These are phyloP conservation scores for Monosporascus sp. DNA, from an alignment of 2,329 filamentous ascomycete species.

Conservation along the genomic window DNA sequence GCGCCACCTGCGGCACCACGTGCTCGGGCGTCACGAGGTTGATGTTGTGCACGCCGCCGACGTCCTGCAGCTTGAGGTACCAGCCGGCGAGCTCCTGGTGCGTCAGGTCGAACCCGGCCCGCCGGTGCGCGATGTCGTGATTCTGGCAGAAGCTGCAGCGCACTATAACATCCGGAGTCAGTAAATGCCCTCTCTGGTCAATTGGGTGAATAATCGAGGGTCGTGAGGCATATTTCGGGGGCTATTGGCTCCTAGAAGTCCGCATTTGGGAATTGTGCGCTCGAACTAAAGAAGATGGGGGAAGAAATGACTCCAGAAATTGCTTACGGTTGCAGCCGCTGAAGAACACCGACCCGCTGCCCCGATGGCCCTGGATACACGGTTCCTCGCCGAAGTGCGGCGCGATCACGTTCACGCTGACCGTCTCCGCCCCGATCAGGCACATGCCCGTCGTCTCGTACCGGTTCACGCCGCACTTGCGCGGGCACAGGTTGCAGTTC, in stretches of 20 bases:
- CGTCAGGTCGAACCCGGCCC: slow-evolving; percentile 74
- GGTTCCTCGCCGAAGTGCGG: slow-evolving; percentile 49
- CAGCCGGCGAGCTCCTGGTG: slow-evolving; percentile 75
- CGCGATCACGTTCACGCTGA: slow-evolving; percentile 31
- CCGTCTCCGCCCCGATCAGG: slow-evolving; percentile 63
- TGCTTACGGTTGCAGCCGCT: slow-evolving; percentile 66
- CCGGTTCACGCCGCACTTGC: slow-evolving; percentile 74
- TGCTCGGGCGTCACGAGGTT: slow-evolving; percentile 85
- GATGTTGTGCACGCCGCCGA: slow-evolving; percentile 83
- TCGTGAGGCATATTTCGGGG: too few species aligned
- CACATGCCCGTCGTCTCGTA: slow-evolving; percentile 74
- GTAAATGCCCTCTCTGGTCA: too few species aligned
- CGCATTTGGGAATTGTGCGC: too few species aligned
- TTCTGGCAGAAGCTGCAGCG: slow-evolving; percentile 78
- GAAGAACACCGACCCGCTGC: slow-evolving; percentile 78
- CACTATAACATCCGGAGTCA: too few species aligned
- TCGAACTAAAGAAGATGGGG: too few species aligned
- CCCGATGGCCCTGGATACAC: slow-evolving; percentile 76
- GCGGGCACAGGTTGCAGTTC: slow-evolving; percentile 77
- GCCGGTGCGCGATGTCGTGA: slow-evolving; percentile 75
- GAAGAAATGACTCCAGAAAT: too few species aligned
- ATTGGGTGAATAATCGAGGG: too few species aligned
- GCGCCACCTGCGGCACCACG: slow-evolving; percentile 75
- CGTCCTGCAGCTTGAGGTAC: slow-evolving; percentile 76
- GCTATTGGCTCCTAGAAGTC: too few species aligned